Conservation (phyloP, 495 filamentous ascomycete genomes). For the Daldinia decipiens region DNA sequence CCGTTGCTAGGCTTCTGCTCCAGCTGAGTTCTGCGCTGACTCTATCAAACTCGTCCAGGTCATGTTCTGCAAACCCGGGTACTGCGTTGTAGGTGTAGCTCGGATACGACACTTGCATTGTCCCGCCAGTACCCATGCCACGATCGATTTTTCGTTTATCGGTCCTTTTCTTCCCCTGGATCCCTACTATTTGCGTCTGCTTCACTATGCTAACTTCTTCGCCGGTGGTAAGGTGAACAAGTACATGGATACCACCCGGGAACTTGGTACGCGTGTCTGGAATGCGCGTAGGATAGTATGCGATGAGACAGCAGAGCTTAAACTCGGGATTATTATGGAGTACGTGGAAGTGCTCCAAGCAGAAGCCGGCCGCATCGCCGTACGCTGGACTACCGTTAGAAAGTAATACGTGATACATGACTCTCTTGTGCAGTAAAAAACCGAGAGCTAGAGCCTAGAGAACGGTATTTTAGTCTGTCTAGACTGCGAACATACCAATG, state of each 20-base stretch:
- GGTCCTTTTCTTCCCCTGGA: slow-evolving; percentile 68
- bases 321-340: slow-evolving; percentile 54
- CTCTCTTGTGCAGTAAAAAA: too few species aligned
- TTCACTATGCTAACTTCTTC: slow-evolving; percentile 58
- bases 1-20: slow-evolving; percentile 57
- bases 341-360: slow-evolving; percentile 51
- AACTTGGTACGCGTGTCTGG: slow-evolving; percentile 56
- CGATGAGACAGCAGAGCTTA: slow-evolving; percentile 60
- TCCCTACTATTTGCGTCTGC: slow-evolving; percentile 65
- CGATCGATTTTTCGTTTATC: slow-evolving; percentile 60
- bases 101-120: slow-evolving; percentile 50
- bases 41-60: slow-evolving; percentile 61
- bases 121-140: slow-evolving; percentile 63
- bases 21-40: slow-evolving; percentile 61
- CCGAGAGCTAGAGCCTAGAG: neutral
- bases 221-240: slow-evolving; percentile 59
- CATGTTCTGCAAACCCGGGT: slow-evolving; percentile 63
- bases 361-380: slow-evolving; percentile 50
- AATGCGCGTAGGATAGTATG: slow-evolving; percentile 59
- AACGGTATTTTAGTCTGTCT: neutral
- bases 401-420: neutral
- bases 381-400: slow-evolving; percentile 41
- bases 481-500: slow-evolving; percentile 41
- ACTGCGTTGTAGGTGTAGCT: slow-evolving; percentile 55
- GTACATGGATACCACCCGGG: slow-evolving; percentile 52